Percentiles rank a stretch among this genome's conserved stretches.
Conservation (phyloP, 2,329 filamentous ascomycete species). For the Ascochyta fabae region DNA sequence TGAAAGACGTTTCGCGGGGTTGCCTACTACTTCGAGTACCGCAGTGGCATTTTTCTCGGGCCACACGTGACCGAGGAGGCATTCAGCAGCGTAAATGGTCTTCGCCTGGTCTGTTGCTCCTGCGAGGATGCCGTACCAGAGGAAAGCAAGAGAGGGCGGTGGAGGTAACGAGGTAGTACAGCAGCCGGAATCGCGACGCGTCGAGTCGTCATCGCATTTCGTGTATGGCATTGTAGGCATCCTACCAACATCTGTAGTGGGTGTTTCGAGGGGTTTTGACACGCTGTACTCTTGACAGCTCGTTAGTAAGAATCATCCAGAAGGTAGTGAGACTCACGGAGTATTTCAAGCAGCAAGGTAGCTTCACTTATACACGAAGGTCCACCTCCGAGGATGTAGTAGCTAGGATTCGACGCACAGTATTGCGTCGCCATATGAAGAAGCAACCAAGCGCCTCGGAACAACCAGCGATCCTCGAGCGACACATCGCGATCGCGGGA, state of each 20-base stretch:
- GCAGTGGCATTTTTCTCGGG: conserved; percentile 19
- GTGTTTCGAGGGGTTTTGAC: not conserved
- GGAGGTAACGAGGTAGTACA: not conserved
- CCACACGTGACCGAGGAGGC: conserved; percentile 17
- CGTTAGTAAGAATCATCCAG: not conserved
- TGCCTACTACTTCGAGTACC: conserved; percentile 24
- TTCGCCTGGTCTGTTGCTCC: conserved; percentile 19
- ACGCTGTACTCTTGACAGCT: not conserved
- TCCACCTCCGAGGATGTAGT: conserved; percentile 12
- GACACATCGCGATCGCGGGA: conserved; percentile 14
- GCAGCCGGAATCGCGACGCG: conserved; percentile 18
- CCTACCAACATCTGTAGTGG: conserved; percentile 2
- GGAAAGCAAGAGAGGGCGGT: not conserved
- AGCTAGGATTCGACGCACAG: conserved; percentile 23
- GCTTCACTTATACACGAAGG: not conserved
- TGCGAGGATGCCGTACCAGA: conserved; percentile 27
- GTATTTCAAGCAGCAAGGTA: conserved; percentile 15
- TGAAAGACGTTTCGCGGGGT: conserved; percentile 20
- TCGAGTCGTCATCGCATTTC: not conserved
- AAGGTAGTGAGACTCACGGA: conserved; percentile 9
- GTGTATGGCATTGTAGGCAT: conserved; percentile 9
- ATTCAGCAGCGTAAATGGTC: conserved; percentile 17
- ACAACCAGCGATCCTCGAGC: conserved; percentile 23
- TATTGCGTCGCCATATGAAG: conserved; percentile 22
- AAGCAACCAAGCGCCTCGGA: conserved; percentile 28